Evolutionary conservation across 441 rosid genomes (phyloP).

Genomic region (Corymbia citriodora): DNA sequence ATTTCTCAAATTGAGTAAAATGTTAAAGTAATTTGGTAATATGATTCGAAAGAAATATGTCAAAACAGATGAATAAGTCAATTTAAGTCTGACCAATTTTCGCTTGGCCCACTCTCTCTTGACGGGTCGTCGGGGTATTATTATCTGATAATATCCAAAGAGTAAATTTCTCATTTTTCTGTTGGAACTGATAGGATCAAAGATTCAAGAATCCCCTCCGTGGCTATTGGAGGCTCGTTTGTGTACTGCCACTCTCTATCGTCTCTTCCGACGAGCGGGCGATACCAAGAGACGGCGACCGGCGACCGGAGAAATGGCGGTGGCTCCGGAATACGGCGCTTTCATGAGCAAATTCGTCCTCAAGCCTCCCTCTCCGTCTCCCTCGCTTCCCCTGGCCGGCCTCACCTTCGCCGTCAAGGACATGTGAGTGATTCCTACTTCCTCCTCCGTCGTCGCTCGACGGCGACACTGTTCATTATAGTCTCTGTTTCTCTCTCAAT

Average conservation of each 20-base stretch:
- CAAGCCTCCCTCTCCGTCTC: constrained; percentile 38
- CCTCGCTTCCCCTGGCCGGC: constrained; percentile 44
- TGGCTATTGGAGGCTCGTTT: background rate
- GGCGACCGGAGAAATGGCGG: background rate
- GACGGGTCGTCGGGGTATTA: too few relatives aligned
- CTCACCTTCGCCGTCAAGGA: constrained; percentile 92
- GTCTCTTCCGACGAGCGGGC: background rate
- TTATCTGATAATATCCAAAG: background rate
- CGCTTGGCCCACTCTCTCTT: too few relatives aligned
- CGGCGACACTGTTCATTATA: background rate
- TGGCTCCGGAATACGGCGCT: constrained; percentile 54
- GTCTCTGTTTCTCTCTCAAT: background rate
- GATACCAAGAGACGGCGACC: background rate
- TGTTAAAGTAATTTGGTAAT: too few relatives aligned
- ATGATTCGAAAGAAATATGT: too few relatives aligned
- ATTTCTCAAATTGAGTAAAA: too few relatives aligned
- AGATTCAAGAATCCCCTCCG: background rate
- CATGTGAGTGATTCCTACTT: constrained; percentile 40
- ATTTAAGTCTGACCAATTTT: fast-evolving
- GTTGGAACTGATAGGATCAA: background rate
- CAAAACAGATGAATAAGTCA: fast-evolving
- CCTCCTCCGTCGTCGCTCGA: background rate
- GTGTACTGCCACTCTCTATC: background rate
- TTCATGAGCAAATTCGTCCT: constrained; percentile 67
- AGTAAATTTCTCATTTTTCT: background rate